Conservation (phyloP, 129 eudicot species). For the Flaveria robusta region DNA sequence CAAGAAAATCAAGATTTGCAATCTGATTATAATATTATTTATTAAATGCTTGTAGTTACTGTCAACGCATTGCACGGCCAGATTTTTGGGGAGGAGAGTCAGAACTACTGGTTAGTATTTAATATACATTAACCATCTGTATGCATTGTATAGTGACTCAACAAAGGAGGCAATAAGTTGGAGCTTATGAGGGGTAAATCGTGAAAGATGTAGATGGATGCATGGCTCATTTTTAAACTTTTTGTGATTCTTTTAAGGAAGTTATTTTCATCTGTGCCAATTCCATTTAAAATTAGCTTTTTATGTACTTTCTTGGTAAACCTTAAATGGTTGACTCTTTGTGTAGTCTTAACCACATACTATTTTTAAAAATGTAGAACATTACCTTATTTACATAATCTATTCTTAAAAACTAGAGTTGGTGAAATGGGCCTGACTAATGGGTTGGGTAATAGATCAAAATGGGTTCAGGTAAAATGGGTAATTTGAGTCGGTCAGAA, state of each 20-base stretch:
- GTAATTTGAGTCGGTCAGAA: not conserved
- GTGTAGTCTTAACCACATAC: constrained; percentile 1
- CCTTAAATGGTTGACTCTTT: not conserved
- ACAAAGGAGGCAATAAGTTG: not conserved
- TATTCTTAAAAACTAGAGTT: not conserved
- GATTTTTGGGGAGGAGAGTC: constrained; percentile 99
- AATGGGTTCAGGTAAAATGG: not conserved
- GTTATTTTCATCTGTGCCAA: not conserved
- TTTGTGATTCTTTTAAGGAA: not conserved
- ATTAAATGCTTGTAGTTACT: constrained; percentile 56
- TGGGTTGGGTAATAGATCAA: not conserved
- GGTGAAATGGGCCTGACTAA: not conserved
- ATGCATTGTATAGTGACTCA: not conserved
- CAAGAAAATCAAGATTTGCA: not conserved
- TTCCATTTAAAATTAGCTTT: not conserved
- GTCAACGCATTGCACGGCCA: constrained; percentile 86
- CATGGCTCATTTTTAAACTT: not conserved
- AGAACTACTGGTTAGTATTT: constrained; percentile 79
- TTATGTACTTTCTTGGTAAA: not conserved
- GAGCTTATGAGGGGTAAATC: not conserved
- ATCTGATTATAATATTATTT: constrained; percentile 7
- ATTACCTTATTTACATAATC: not conserved
- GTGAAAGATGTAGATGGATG: not conserved
- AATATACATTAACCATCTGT: not conserved
- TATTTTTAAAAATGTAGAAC: not conserved